Base-by-base conservation (phyloP, 495 filamentous ascomycete genomes). In the Monascus purpureus region DNA sequence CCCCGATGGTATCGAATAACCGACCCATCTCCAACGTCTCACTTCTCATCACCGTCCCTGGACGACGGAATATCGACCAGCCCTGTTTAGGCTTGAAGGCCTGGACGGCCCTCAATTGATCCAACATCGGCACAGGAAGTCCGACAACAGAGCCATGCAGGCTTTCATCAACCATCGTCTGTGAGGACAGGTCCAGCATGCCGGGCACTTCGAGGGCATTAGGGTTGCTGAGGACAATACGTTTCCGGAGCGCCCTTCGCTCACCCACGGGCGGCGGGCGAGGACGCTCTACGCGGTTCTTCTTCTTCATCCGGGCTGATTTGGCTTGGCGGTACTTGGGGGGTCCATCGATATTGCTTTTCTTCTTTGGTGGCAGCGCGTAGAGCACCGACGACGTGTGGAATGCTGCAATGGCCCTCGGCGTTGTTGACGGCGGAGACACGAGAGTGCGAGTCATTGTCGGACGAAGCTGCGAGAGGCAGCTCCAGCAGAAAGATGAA, bases 51-150 rank as follows among this genome's bases (percentile, higher is more conserved):
- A 97, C 57, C 19, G 72, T 72, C 28, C 75, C 75, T 11, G 90
- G 88, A 31, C 77, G 68, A 44, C 79, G 59, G 57, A 95, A 97
- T 45, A 92, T 60, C 17, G 65, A 68, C 90, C 90, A 97, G 35
- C 69, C 76, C 65, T 96, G 90, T 9, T 72, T 77, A n/a, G 72
- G 59, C 67, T 93, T 88, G 67, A 97, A 97, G 8, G 82, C 87
- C 42, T 90, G 80, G 38, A 76, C 64, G 13, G 72, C 75, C 42
- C 83, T 70, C 70, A 97, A 65, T 48, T 73, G 68, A 61, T 92
- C 83, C 15, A 93, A 62, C 33, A 80, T 59, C 1, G 57, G 53
- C n/a, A 61, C 64, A n/a, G 78, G 73, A 28, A 97, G 55, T 4
- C 69, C 73, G 13, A 86, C 39, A 13, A 96, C 68, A 20, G 66